Percentiles rank a stretch among this genome's conserved stretches.
Conservation (phyloP, 2,329 filamentous ascomycete species). For the Calonectria crousiana region DNA sequence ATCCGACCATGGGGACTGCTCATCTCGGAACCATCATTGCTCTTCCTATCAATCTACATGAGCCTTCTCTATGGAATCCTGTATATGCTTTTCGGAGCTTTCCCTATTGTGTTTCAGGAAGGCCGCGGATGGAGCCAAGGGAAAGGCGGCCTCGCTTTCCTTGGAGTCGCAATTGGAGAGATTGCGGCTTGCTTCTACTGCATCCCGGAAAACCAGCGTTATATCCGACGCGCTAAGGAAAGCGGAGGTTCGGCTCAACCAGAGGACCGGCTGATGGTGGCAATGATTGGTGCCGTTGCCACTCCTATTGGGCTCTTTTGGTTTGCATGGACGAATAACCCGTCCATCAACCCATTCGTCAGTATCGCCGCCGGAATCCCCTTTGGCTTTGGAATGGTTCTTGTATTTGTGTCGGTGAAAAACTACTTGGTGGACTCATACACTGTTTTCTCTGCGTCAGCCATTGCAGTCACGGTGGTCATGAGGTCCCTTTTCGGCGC, state of each 20-base stretch:
- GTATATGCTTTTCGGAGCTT: constrained; percentile 80
- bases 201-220: constrained; percentile 31
- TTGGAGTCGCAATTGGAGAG: constrained; percentile 35
- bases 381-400: constrained; percentile 35
- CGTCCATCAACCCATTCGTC: constrained; percentile 34
- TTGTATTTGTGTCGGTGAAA: constrained; percentile 37
- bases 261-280: constrained; percentile 33
- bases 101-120: constrained; percentile 73
- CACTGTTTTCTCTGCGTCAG: constrained; percentile 35
- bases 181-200: constrained; percentile 29
- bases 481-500: constrained; percentile 35
- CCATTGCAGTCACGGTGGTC: constrained; percentile 35
- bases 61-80: constrained; percentile 78
- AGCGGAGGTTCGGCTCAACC: constrained; percentile 29
- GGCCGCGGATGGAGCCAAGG: constrained; percentile 42
- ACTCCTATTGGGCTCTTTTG: constrained; percentile 38
- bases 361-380: constrained; percentile 34
- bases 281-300: constrained; percentile 36
- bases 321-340: constrained; percentile 37
- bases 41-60: constrained; percentile 86
- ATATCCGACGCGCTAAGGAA: constrained; percentile 26
- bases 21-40: constrained; percentile 82
- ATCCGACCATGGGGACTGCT: constrained; percentile 75
- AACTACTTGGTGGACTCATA: constrained; percentile 38
- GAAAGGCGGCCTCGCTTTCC: constrained; percentile 34